These are phyloP conservation scores for Colletotrichum noveboracense DNA, from an alignment of 2,329 filamentous ascomycete genomes.

Conservation along the genomic window DNA sequence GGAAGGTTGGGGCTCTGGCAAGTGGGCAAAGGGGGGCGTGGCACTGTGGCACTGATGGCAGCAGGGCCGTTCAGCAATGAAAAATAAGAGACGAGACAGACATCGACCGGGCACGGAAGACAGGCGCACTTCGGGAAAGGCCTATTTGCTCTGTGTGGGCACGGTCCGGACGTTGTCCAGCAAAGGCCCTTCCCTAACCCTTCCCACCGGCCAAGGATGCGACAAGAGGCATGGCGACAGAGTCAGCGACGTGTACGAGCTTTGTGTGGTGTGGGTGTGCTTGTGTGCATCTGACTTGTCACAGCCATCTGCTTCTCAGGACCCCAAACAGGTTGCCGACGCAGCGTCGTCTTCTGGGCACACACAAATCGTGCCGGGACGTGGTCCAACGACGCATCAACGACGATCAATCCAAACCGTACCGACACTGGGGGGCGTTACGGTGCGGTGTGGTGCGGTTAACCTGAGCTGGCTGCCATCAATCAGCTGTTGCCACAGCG, in stretches of 20 bases:
- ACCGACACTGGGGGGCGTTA: not conserved
- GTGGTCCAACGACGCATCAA: constrained; percentile 12
- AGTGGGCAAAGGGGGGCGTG: not conserved
- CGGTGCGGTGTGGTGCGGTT: not conserved
- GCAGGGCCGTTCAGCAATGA: not conserved
- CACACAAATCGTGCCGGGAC: constrained; percentile 5
- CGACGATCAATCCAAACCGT: constrained; percentile 6
- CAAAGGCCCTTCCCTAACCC: not conserved
- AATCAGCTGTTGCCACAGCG: constrained; percentile 19
- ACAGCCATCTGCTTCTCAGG: constrained; percentile 5
- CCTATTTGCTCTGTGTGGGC: not conserved
- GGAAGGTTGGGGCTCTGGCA: constrained; percentile 4
- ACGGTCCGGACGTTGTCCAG: constrained; percentile 10
- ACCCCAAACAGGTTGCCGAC: constrained; percentile 13
- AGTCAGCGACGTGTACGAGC: constrained; percentile 19
- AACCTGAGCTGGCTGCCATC: not conserved
- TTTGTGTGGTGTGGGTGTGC: constrained; percentile 18
- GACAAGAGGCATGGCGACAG: constrained; percentile 11
- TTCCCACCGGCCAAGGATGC: constrained; percentile 10
- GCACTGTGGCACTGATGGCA: not conserved
- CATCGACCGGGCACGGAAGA: constrained; percentile 15
- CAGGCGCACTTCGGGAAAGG: constrained; percentile 15
- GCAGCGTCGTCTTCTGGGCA: not conserved
- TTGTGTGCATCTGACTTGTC: constrained; percentile 20
- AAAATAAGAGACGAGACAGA: constrained; percentile 17